Percentiles rank a stretch among this genome's conserved stretches.
These are phyloP conservation scores for Solanum aculeatissimum DNA, from an alignment of 305 asterid species.

Conservation along the genomic window DNA sequence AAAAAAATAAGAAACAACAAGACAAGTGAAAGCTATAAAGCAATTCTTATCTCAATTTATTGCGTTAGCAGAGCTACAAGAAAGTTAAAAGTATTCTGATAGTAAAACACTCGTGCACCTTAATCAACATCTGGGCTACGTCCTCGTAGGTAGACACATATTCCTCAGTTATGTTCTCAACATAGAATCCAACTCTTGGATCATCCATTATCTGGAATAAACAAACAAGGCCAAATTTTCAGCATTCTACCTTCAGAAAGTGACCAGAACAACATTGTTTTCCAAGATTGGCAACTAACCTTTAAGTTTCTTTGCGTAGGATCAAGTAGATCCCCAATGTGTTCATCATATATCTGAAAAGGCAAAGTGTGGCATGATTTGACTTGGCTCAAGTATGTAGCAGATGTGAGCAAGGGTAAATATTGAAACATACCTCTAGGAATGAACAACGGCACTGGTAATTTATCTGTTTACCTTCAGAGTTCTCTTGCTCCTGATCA, in stretches of 20 bases:
- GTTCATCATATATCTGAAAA: conserved; percentile 69
- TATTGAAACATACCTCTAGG: conserved; percentile 52
- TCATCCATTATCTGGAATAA: conserved; percentile 70
- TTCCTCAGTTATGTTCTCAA: conserved; percentile 81
- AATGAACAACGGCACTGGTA: conserved; percentile 93
- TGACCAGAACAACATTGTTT: not conserved
- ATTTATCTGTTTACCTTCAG: conserved; percentile 51
- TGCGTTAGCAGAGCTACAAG: not conserved
- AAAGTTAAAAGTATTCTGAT: not conserved
- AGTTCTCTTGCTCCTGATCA: conserved; percentile 58
- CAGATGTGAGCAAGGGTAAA: not conserved
- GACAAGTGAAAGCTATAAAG: not conserved
- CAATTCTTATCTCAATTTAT: not conserved
- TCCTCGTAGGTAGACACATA: conserved; percentile 71
- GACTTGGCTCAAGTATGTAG: not conserved
- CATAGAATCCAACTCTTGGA: conserved; percentile 67
- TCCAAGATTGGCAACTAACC: conserved; percentile 23
- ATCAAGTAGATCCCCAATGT: conserved; percentile 84
- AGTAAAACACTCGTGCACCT: conserved; percentile 24
- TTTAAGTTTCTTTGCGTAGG: conserved; percentile 66
- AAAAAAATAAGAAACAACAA: not conserved
- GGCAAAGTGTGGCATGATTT: not conserved
- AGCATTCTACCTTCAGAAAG: not conserved
- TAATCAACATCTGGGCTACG: conserved; percentile 67
- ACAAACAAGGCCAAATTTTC: not conserved